Evolutionary conservation across 2,329 filamentous ascomycete genomes (phyloP).

Genomic region (Fusarium sp.): DNA sequence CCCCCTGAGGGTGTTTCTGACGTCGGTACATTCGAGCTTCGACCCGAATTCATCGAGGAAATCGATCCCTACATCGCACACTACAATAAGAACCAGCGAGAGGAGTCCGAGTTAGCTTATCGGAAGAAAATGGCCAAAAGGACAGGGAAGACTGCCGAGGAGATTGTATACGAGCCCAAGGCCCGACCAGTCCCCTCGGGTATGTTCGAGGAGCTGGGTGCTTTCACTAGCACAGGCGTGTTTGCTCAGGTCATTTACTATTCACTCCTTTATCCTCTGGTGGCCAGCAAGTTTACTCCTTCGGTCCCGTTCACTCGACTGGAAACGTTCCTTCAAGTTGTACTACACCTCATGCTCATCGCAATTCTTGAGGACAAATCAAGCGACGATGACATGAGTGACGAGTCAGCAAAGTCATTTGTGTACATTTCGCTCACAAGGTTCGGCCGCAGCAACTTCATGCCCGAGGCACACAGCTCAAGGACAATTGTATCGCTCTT

Average conservation of each 20-base stretch:
- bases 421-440: conserved; percentile 78
- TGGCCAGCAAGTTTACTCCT: conserved; percentile 77
- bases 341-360: conserved; percentile 88
- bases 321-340: conserved; percentile 92
- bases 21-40: conserved; percentile 93
- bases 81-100: conserved; percentile 96
- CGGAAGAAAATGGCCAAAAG: conserved; percentile 89
- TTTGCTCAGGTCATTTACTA: conserved; percentile 95
- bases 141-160: conserved; percentile 83
- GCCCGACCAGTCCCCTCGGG: conserved; percentile 83
- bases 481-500: conserved; percentile 77
- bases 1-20: conserved; percentile 92
- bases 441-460: conserved; percentile 73
- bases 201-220: conserved; percentile 81
- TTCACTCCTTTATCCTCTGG: conserved; percentile 84
- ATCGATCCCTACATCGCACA: conserved; percentile 97
- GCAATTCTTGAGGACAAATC: conserved; percentile 86
- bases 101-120: conserved; percentile 93
- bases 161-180: conserved; percentile 93
- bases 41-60: conserved; percentile 86
- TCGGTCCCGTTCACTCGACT: conserved; percentile 85
- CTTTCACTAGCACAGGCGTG: conserved; percentile 85
- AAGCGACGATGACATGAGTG: conserved; percentile 66
- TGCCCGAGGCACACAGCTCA: conserved; percentile 68
- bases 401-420: conserved; percentile 75